Evolutionary conservation across 2,329 filamentous ascomycete genomes (phyloP), one percentile per base, ranked within the genome.

Genomic region (Clonostachys sp.): DNA sequence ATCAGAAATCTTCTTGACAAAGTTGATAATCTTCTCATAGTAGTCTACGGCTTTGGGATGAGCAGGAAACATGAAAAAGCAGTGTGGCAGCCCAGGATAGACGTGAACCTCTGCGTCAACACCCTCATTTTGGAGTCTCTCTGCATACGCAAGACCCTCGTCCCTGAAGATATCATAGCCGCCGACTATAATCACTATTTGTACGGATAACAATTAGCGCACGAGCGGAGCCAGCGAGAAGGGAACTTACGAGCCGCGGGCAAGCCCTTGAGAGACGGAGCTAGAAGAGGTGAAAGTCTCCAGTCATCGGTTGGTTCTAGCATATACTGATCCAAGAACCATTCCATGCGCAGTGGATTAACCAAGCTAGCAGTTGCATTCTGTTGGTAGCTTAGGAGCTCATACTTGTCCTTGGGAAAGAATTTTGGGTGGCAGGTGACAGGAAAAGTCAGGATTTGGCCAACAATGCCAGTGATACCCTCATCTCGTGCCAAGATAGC

Each of bases 131-230:
- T 59, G 41, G 20, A 70, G 55, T 9, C 58, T 59, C 49, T 68
- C 65, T 6, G 62, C 65, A 42, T 66, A 67, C 3, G 66, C 67
- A 33, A 70, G 55, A 9, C 55, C 65, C 20, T 70, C 68, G 45
- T 70, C 67, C 14, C 66, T 58, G n/a, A 68, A 52, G 4, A 60
- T 50, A 47, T 70, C 67, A 16, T 55, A 53, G 7, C 66, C 66
- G 4, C 58, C 65, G 5, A 61, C 53, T 39, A 66, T 57, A n/a
- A 70, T 52, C 34, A 67, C 65, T 68, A 38, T 9, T 16, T 14
- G n/a, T 13, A 7, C 30, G 14, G 16, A n/a, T 18, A 41, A 34
- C 8, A 24, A 13, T 14, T 24, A 24, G 12, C 16, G n/a, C 12
- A 6, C 8, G 20, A 2, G 35, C 35, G n/a, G 20, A 34, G 12